These are phyloP conservation scores for Bocquillonia castaneifolia DNA, from an alignment of 441 rosid species.

Conservation along the genomic window DNA sequence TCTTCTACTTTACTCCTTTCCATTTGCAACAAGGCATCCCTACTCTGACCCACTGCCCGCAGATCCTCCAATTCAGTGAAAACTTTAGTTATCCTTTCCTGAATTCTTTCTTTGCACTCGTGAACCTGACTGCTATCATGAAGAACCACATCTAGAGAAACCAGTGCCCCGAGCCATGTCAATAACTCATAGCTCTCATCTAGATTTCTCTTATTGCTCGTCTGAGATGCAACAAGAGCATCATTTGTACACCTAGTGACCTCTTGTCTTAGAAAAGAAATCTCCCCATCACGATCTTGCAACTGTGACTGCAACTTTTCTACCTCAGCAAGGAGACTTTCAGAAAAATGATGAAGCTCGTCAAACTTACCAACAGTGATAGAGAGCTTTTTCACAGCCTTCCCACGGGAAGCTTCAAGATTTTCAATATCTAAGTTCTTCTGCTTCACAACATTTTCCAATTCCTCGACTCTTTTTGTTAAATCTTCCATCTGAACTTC, in stretches of 20 bases:
- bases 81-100: conserved; percentile 48
- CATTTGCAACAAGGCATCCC: conserved; percentile 57
- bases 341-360: conserved; percentile 93
- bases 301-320: conserved; percentile 89
- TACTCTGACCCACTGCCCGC: conserved; percentile 50
- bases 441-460: conserved; percentile 59
- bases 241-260: conserved; percentile 95
- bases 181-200: conserved; percentile 57
- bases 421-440: conserved; percentile 67
- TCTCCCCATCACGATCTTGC: conserved; percentile 87
- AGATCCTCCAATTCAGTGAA: conserved; percentile 61
- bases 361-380: conserved; percentile 84
- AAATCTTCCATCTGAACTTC: conserved; percentile 93
- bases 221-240: conserved; percentile 72
- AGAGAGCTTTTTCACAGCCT: conserved; percentile 81
- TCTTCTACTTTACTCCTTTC: conserved; percentile 80
- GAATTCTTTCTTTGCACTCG: conserved; percentile 61
- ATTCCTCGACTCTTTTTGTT: conserved; percentile 54
- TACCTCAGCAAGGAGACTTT: conserved; percentile 74
- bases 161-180: conserved; percentile 53
- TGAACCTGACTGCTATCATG: conserved; percentile 35
- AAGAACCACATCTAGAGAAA: conserved; percentile 47
- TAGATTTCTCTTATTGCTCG: conserved; percentile 49
- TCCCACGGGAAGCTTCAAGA: conserved; percentile 79
- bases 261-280: conserved; percentile 97